Evolutionary conservation across 331 rosid genomes (phyloP), one percentile per base, ranked within the genome.

Genomic region (Rosa hybrid): DNA sequence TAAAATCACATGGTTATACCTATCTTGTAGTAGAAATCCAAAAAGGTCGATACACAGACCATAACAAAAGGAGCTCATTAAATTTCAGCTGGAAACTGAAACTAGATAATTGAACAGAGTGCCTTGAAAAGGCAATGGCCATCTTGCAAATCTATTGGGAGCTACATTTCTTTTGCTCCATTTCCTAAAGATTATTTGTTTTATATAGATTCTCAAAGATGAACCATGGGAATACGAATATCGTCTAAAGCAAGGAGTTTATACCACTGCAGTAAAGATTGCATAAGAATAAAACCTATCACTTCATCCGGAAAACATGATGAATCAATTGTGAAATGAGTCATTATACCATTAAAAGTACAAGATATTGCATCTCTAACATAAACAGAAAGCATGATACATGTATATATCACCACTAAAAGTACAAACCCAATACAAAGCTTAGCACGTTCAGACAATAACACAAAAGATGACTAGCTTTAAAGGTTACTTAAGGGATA

Each of bases 401-500:
- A 63, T 18, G 38, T 14, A 14, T 2, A 20, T 12, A 12, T 25
- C 57, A 45, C 9, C 12, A 63, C 17, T 63, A 63, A 45, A 46
- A 48, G 14, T 46, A 14, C 41, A 44, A 57, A 14, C 48, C 59
- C 41, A 25, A 45, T 18, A 54, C 30, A n/a, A 70, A 34, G 17
- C 21, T 25, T 53, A 72, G 21, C 57, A 77, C 18, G 41, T 54
- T 42, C 51, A 50, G 56, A 48, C 18, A 71, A 60, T 46, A 63
- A 71, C 49, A 57, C 54, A 13, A 8, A 25, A 42, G 57, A 67
- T 44, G 51, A 45, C 42, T 21, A 48, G 76, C 14, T 42, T 8
- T 12, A 56, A 30, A 70, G 50, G 41, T 48, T 44, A 80, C 46
- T n/a, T 72, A 76, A 77, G 70, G 81, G 63, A 67, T 74, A 90